Evolutionary conservation across 2,329 filamentous ascomycete genomes (phyloP).

Genomic region (Calonectria pteridis): DNA sequence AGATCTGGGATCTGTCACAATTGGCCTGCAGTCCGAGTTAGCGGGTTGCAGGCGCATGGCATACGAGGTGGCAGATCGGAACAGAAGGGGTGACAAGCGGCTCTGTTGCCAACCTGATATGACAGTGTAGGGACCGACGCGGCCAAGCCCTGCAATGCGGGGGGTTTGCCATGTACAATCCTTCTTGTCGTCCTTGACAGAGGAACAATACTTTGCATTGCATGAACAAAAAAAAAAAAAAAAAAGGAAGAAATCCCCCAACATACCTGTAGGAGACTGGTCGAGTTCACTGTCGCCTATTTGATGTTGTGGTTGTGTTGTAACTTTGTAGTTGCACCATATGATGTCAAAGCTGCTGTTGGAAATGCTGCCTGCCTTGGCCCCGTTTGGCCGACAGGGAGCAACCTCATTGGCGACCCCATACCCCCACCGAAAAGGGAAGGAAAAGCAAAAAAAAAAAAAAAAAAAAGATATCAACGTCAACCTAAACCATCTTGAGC

Average conservation of each 20-base stretch:
- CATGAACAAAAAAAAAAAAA: not conserved
- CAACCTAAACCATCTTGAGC: not conserved
- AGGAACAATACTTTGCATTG: too few relatives aligned
- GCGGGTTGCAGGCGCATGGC: conserved; percentile 14
- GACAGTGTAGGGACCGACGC: not conserved
- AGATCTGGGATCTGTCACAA: conserved; percentile 15
- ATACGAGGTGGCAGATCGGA: not conserved
- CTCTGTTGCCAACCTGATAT: not conserved
- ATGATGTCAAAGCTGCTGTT: not conserved
- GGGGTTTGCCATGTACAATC: not conserved
- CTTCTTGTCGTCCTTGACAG: not conserved
- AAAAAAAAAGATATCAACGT: not conserved
- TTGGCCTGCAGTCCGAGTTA: conserved; percentile 16
- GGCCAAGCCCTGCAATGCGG: not conserved
- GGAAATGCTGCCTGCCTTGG: not conserved
- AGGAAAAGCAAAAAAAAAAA: not conserved
- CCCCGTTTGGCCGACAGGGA: not conserved
- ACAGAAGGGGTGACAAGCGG: conserved; percentile 1
- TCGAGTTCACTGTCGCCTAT: not conserved
- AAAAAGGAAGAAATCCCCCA: not conserved
- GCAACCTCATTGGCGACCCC: not conserved
- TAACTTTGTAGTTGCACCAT: conserved; percentile 6
- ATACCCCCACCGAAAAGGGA: not conserved
- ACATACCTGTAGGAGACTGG: not conserved
- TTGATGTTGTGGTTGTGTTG: not conserved